Base-by-base conservation (phyloP, 2,329 filamentous ascomycete genomes). In the Venturiaceae sp. region DNA sequence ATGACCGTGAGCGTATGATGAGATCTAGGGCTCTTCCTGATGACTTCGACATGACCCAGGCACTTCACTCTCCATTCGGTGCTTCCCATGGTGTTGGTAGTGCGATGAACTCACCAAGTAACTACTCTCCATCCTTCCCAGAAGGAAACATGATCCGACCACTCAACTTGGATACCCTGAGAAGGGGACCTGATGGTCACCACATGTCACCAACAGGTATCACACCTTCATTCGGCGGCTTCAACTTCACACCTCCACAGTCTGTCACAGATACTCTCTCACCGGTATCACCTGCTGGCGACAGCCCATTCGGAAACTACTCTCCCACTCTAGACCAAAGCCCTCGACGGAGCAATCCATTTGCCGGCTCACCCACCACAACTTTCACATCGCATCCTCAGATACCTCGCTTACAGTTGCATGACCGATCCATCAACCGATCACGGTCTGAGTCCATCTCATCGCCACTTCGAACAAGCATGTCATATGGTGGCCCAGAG, bases 201-300 rank as follows among this genome's bases (percentile, higher is more conserved):
- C 84, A 87, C 65, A 76, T 86, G 64, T 87, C 86, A 11, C 80
- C 85, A 0, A 83, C 83, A 0, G 83, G 83, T 11, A 77, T 90
- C 28, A 87, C 81, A 62, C 84, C 86, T 28, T 82, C 82, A 0
- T 87, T 88, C 70, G 83, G 84, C 9, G 78, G 78, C 62, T 83
- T 89, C 63, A 82, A 82, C 2, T 88, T 88, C 66, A 80, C 80
- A 56, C 78, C 82, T 50, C 75, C 76, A 7, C 76, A 77, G 44
- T 77, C 76, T 30, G 74, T 74, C 21, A 75, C 74, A n/a, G 75
- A 77, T 30, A 72, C 72, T 5, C 66, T 76, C 11, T 77, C 76
- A 5, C 75, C 76, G 0, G 71, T 71, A 3, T 76, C 76, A 14
- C 67, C 68, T 8, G 62, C 62, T 7, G 72, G 74, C 36, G 74